Base-by-base conservation (phyloP, 1,284 basidiomycete species). In the Waitea zeae region DNA sequence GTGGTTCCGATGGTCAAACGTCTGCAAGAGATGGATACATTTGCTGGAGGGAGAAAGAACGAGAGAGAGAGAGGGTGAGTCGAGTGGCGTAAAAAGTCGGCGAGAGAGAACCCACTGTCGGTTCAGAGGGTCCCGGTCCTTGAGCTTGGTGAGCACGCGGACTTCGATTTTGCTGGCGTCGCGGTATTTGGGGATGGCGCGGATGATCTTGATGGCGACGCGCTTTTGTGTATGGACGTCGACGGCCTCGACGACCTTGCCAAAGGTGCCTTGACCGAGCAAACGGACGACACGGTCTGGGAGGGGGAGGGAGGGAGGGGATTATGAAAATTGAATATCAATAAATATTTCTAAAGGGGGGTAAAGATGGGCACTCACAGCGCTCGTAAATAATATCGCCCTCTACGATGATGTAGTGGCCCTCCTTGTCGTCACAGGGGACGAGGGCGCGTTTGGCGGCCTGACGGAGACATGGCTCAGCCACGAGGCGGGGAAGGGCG, bases 161-260 rank as follows among this genome's bases (percentile, higher is more conserved):
- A 98, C 83, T 61, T 99, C 95, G 44, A 98, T 97, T 62, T 92
- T 95, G 56, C 89, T 93, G 6, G 95, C 95, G 56, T 99, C 95
- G 36, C 95, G 82, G 52, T 97, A 95, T 58, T 96, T 95, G 38
- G 86, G 89, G 31, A 96, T 88, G 20, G 87, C 86, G 34, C 90
- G 76, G 47, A 99, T 99, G 44, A 99, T 92, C 70, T 99, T 99
- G 64, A 99, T 90, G 29, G 95, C 95, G 17, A 98, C 93, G 49
- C 75, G 69, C 45, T 64, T 67, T 44, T 77, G 74, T 37, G 69
- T 78, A 44, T 79, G 67, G 24, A 73, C 72, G 58, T 96, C 88
- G 47, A 82, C 57, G 24, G 90, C 90, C 52, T 97, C 88, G 36
- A 98, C 92, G 18, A 99, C 95, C 57, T 98, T 99, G 44, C 95